Base-by-base conservation (phyloP, 164 flowering plant genomes). In the Dillenia suffruticosa region DNA sequence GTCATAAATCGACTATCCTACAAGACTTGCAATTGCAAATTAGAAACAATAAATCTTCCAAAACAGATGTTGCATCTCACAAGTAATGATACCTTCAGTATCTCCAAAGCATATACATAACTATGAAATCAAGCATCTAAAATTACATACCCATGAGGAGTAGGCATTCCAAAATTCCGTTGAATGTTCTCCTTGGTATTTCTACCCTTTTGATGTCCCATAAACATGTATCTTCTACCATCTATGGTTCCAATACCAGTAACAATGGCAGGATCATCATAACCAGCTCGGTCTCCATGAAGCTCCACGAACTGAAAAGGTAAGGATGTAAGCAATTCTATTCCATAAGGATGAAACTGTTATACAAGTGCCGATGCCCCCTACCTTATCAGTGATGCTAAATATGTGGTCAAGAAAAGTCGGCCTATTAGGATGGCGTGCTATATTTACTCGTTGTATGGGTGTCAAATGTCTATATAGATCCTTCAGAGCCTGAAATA, bases 161-260 rank as follows among this genome's bases (percentile, higher is more conserved):
- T 91, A 74, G 99, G 99, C 99, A 94, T 94, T 59, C 96, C 99
- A 81, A 94, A 94, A 75, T 94, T 94, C n/a, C 97, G 90, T 57
- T 77, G 65, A 58, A 94, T 88, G 66, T 89, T 91, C 72, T 91
- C 99, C 73, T 94, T 94, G 45, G 99, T 88, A 50, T 94, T 88
- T 73, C 97, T 82, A 11, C 99, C 99, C 74, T 91, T 91, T 53
- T 94, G 99, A 58, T 94, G 99, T 65, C 97, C 99, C 49, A 94
- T 91, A 78, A 94, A 89, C 96, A 91, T 86, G 68, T 85, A 91
- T 54, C 75, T 76, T 68, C 70, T 77, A 58, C 94, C 97, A 75
- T 88, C 86, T 62, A 91, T 89, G 58, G 77, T 82, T 68, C 97
- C 99, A 69, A 94, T 64, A 58, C 99, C 99, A 70, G 85, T 76